Conservation (phyloP, 495 filamentous ascomycete species). For the Hypoxylon fragiforme region DNA sequence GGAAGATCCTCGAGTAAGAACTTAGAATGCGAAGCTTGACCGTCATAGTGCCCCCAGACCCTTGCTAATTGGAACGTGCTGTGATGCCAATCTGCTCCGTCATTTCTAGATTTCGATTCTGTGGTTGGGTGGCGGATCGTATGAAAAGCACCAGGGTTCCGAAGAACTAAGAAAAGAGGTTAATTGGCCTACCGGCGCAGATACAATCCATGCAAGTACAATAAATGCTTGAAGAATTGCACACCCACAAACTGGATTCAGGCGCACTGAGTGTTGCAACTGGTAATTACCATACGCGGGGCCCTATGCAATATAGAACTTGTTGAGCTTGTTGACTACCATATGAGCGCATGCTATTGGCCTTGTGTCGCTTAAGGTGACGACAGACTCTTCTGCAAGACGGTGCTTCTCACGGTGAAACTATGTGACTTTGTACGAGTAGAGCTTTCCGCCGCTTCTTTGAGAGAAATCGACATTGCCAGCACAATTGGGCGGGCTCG, state of each 20-base stretch:
- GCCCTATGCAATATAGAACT: slow-evolving; percentile 10
- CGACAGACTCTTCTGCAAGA: slow-evolving; percentile 25
- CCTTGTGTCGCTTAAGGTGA: slow-evolving; percentile 20
- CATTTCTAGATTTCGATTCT: slow-evolving; percentile 19
- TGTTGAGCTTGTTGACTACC: background rate
- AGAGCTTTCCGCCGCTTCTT: slow-evolving; percentile 21
- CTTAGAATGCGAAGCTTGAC: slow-evolving; percentile 27
- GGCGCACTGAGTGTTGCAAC: slow-evolving; percentile 18
- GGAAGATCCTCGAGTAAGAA: too few species aligned
- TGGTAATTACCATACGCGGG: slow-evolving; percentile 13
- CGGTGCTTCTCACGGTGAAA: slow-evolving; percentile 37
- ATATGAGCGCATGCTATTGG: slow-evolving; percentile 11
- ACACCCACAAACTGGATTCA: slow-evolving; percentile 11
- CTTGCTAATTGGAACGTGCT: slow-evolving; percentile 24
- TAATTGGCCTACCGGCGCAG: slow-evolving; percentile 11
- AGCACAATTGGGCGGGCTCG: slow-evolving; percentile 26
- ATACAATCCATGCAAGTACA: slow-evolving; percentile 11
- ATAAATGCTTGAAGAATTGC: slow-evolving; percentile 1
- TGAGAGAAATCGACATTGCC: slow-evolving; percentile 13
- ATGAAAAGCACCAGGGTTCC: slow-evolving; percentile 21
- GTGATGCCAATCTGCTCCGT: slow-evolving; percentile 20
- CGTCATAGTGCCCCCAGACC: slow-evolving; percentile 3
- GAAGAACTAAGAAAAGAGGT: slow-evolving; percentile 10
- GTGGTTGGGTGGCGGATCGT: slow-evolving; percentile 12
- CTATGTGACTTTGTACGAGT: slow-evolving; percentile 28